Evolutionary conservation across 345 rosid species (phyloP).

Genomic region (Erodium maritimum): DNA sequence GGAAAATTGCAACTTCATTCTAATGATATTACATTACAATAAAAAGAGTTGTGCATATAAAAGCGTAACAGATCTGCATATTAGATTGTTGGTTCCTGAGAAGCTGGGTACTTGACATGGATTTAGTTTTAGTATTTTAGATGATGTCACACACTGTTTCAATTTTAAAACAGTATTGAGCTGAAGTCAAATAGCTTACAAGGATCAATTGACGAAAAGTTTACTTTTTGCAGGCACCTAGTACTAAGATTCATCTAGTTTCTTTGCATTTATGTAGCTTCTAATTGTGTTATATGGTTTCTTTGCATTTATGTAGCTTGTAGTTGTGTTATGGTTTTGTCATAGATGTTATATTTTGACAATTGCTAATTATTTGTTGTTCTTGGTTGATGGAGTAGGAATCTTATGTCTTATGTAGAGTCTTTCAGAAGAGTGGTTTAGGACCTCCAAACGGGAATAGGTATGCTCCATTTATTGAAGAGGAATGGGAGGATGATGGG

Average conservation of each 20-base stretch:
- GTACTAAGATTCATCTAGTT: neutral
- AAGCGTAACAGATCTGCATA: neutral
- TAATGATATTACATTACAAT: neutral
- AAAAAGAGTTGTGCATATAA: no score
- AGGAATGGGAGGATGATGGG: constrained; percentile 60
- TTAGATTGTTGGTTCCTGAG: neutral
- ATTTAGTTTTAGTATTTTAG: no score
- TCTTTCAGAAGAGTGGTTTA: constrained; percentile 77
- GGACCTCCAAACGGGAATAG: constrained; percentile 87
- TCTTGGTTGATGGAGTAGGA: constrained; percentile 34
- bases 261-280: constrained; percentile 6
- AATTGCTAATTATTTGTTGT: constrained; percentile 7
- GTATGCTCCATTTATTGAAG: constrained; percentile 71
- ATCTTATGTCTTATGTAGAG: constrained; percentile 71
- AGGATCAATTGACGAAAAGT: neutral
- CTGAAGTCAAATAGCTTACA: neutral
- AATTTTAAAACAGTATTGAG: no score
- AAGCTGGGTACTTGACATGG: neutral
- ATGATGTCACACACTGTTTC: no score
- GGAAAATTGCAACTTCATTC: neutral
- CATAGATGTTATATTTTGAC: constrained; percentile 1
- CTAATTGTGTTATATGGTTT: neutral
- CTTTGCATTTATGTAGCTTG: constrained; percentile 6
- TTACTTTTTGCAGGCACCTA: neutral
- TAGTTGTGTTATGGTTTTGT: neutral